These are phyloP conservation scores for Sclerotinia spermophila DNA, from an alignment of 2,329 filamentous ascomycete species.

Conservation along the genomic window DNA sequence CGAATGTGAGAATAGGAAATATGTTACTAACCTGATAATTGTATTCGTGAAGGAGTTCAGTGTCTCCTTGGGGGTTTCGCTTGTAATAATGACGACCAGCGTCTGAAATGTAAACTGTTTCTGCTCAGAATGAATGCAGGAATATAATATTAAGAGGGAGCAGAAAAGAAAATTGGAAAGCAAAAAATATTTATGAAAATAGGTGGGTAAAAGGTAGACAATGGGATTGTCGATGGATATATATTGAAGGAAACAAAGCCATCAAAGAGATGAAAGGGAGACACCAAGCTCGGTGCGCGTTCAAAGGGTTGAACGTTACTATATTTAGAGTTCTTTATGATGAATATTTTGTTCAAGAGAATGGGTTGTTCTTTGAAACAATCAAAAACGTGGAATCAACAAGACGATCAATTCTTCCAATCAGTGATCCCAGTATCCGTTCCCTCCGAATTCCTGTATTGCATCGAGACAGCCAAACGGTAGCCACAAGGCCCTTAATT, in stretches of 20 bases:
- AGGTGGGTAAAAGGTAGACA: background rate
- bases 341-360: background rate
- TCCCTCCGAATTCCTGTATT: background rate
- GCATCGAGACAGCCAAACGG: background rate
- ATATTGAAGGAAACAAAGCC: slow-evolving; percentile 6
- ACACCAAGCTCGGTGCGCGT: too few relatives aligned
- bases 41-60: background rate
- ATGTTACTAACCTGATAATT: background rate
- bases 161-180: background rate
- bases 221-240: slow-evolving; percentile 16
- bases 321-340: background rate
- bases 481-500: background rate
- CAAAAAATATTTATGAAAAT: background rate
- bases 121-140: background rate
- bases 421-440: background rate
- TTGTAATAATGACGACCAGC: slow-evolving; percentile 9
- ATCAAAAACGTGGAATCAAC: background rate
- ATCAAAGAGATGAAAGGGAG: background rate
- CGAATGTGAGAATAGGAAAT: background rate
- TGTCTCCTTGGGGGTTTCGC: background rate
- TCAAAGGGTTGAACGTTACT: background rate
- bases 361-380: background rate
- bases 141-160: background rate
- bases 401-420: background rate
- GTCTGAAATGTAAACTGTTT: background rate